A percentile compares a stretch with the other conserved stretches of the same genome.
Conservation (phyloP, 164 flowering plant species). For the Stephania yunnanensis region DNA sequence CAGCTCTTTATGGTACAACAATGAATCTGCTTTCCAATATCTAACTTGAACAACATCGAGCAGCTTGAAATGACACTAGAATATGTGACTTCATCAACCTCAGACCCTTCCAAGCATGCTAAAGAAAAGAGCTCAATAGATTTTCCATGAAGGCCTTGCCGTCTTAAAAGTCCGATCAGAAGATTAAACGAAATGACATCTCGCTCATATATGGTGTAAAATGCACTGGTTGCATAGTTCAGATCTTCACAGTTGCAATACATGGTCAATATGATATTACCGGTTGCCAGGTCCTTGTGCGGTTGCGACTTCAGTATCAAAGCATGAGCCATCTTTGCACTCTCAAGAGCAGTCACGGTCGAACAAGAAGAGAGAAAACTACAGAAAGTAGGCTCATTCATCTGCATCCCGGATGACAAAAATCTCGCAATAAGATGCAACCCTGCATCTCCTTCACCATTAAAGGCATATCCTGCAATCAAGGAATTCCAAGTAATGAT, state of each 20-base stretch:
- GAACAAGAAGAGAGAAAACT: slow-evolving; percentile 29
- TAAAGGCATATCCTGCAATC: slow-evolving; percentile 25
- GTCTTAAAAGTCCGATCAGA: slow-evolving; percentile 12
- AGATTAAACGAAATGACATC: slow-evolving; percentile 22
- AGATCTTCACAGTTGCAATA: slow-evolving; percentile 21
- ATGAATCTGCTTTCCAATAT: slow-evolving; percentile 25
- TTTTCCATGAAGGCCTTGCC: slow-evolving; percentile 15
- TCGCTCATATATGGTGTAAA: slow-evolving; percentile 12
- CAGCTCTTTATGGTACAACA: slow-evolving; percentile 18
- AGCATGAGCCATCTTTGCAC: slow-evolving; percentile 25
- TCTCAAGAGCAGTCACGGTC: slow-evolving; percentile 18
- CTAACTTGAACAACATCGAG: slow-evolving; percentile 12
- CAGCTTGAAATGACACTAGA: slow-evolving; percentile 24
- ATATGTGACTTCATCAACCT: slow-evolving; percentile 18
- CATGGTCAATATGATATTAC: slow-evolving; percentile 27
- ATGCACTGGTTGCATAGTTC: slow-evolving; percentile 11
- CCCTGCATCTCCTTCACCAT: slow-evolving; percentile 21
- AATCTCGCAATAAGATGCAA: slow-evolving; percentile 14
- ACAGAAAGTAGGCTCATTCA: slow-evolving; percentile 25
- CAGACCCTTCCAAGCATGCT: slow-evolving; percentile 17
- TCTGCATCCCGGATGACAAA: slow-evolving; percentile 15
- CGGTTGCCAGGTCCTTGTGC: slow-evolving; percentile 4
- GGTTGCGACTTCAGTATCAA: slow-evolving; percentile 18
- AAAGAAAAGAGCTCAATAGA: slow-evolving; percentile 13
- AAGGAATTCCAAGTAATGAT: slow-evolving; percentile 29